Evolutionary conservation across 2,329 filamentous ascomycete species (phyloP), one percentile per base, ranked within the genome.

Genomic region (Nemania serpens): DNA sequence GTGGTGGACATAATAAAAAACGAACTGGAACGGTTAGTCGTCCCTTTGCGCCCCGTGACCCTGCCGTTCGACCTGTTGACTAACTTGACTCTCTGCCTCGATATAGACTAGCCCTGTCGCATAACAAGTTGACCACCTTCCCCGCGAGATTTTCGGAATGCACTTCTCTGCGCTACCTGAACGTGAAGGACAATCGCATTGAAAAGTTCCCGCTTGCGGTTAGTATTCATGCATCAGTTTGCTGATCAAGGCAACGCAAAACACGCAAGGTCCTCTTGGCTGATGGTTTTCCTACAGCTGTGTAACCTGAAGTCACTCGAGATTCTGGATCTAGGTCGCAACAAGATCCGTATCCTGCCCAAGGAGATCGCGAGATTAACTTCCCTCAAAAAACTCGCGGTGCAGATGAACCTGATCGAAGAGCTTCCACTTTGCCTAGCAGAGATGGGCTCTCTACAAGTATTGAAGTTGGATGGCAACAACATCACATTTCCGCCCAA

Each of bases 321-420:
- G 77, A 97, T 97, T 61, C 84, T 98, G 63, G 94, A 98, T 77
- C 83, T 98, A 56, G 93, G 93, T 74, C 87, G 91, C 69, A 98
- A 98, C 74, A 91, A 90, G 74, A 87, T 98, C 63, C 85, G 84
- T 49, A 80, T 84, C 10, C 83, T 98, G 1, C 93, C 94, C 0
- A 85, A 88, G 48, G 90, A 93, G 55, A 91, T 97, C 63, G 86
- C 85, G 62, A 91, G 88, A 71, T 81, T 98, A 70, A 88, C 88
- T 5, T 96, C 91, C 1, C 80, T 98, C 65, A 96, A 96, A 72
- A 93, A 97, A 15, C 81, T 98, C 56, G 93, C 93, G 2, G 84
- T 97, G 37, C 90, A 91, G 68, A 91, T 91, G 72, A 97, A 97
- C 74, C 86, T 89, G 61, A 91, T 98, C 68, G 88, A 91, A 65